Base-by-base conservation (phyloP, 768 basidiomycete genomes). In the Agaricus subrufescens region DNA sequence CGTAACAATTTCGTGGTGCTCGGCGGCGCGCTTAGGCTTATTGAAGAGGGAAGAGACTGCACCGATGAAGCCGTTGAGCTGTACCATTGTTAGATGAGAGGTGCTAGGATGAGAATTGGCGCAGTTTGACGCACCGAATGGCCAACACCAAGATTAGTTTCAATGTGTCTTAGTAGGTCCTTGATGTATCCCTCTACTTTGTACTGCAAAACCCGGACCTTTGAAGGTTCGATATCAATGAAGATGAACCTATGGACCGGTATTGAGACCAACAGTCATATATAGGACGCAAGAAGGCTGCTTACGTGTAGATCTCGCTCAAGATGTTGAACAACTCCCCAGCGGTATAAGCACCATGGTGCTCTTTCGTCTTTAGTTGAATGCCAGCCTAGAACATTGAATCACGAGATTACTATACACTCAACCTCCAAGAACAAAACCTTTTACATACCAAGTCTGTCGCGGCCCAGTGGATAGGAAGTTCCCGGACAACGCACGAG, bases 391-490 rank as follows among this genome's bases (percentile, higher is more conserved):
- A 62, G 15, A 50, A 29, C 52, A 10, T 30, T 50, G 50, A 30
- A 49, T n/a, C 38, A 55, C 46, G 40, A 58, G 46, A 31, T 52
- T 44, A 11, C 15, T 45, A 42, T n/a, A 27, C 3, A 37, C 26
- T 25, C 2, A 8, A 25, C 15, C 23, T 48, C n/a, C 15, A 45
- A 14, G n/a, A 39, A 5, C 52, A 19, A 34, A 34, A 34, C 8
- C 23, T 37, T 29, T 44, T 2, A 74, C 85, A 46, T 58, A 91
- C 91, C 34, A 93, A 70, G 46, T 90, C 84, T 23, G 68, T 69
- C 3, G 88, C 84, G 27, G 77, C 82, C 88, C 90, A 94, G 58
- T 80, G 69, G 26, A 90, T 69, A 10, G 91, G 85, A 1, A 87
- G 76, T 37, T 73, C 63, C 64, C 80, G 85, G 57, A 91, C 63